A percentile compares a stretch with the other conserved stretches of the same genome.
Evolutionary conservation across 1,284 basidiomycete species (phyloP).

Genomic region (Calocybe gambosa): DNA sequence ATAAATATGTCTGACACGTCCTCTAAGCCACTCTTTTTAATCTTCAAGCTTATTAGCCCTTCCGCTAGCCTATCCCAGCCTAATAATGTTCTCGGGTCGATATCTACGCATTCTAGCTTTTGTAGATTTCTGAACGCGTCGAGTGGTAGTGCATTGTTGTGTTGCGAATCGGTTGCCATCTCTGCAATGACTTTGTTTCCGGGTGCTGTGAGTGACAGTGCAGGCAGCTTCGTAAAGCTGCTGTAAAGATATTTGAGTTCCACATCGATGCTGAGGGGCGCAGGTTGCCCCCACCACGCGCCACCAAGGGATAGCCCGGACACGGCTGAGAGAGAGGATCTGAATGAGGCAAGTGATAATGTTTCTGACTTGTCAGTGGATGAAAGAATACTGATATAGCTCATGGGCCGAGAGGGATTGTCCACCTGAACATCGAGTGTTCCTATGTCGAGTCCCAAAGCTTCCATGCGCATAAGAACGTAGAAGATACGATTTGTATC

Average conservation of each 20-base stretch:
- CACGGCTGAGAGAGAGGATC: conserved; percentile 72
- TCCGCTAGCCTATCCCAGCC: conserved; percentile 82
- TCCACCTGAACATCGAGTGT: conserved; percentile 76
- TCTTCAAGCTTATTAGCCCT: conserved; percentile 66
- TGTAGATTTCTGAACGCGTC: conserved; percentile 81
- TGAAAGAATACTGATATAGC: conserved; percentile 58
- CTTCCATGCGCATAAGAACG: conserved; percentile 82
- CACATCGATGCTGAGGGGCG: conserved; percentile 54
- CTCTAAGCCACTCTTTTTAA: conserved; percentile 75
- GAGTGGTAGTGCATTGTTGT: conserved; percentile 72
- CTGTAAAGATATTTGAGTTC: conserved; percentile 85
- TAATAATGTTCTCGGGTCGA: conserved; percentile 78
- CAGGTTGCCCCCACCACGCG: conserved; percentile 61
- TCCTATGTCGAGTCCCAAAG: conserved; percentile 66
- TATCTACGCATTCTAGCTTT: conserved; percentile 66
- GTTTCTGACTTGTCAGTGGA: conserved; percentile 63
- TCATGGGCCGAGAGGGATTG: conserved; percentile 67
- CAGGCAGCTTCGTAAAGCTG: conserved; percentile 82
- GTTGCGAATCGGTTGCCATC: conserved; percentile 66
- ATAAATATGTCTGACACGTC: conserved; percentile 81
- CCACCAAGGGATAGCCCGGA: conserved; percentile 68
- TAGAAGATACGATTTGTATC: conserved; percentile 87
- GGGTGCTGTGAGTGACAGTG: conserved; percentile 58
- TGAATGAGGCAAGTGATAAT: conserved; percentile 72
- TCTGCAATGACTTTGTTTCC: conserved; percentile 64